Evolutionary conservation across 345 rosid species (phyloP).

Genomic region (Murraya koenigii): DNA sequence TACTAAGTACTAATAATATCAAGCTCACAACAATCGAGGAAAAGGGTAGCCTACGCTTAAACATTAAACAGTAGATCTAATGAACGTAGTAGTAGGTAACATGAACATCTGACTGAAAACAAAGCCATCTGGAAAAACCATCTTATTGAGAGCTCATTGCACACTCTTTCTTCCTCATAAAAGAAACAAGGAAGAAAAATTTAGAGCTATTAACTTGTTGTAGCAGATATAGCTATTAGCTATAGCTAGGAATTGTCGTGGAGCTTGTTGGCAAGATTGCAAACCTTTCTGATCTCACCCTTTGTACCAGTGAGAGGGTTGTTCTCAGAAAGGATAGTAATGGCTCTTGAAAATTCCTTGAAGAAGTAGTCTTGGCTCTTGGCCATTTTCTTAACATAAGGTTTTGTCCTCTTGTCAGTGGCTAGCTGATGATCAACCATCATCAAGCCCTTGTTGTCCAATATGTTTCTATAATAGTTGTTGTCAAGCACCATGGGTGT

Average conservation of each 20-base stretch:
- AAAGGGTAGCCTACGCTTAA: background rate
- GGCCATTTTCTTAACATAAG: conserved; percentile 93
- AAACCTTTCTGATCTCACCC: conserved; percentile 94
- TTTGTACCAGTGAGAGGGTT: conserved; percentile 84
- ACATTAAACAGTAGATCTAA: conserved; percentile 1
- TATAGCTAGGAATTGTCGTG: conserved; percentile 37
- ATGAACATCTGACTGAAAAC: background rate
- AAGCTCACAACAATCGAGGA: conserved; percentile 7
- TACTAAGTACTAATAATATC: conserved; percentile 25
- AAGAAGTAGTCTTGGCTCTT: conserved; percentile 90
- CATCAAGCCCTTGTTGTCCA: conserved; percentile 89
- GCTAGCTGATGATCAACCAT: conserved; percentile 92
- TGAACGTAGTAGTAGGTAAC: background rate
- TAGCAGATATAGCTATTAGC: background rate
- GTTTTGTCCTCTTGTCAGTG: conserved; percentile 79
- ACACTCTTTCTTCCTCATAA: conserved; percentile 15
- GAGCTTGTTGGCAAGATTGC: conserved; percentile 81
- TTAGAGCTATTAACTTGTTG: background rate
- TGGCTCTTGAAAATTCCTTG: conserved; percentile 86
- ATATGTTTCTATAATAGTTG: conserved; percentile 91
- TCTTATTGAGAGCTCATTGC: conserved; percentile 28
- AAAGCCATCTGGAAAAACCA: conserved; percentile 6
- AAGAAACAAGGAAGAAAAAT: conserved; percentile 13
- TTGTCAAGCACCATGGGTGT: conserved; percentile 92
- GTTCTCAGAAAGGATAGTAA: conserved; percentile 82